A percentile compares a stretch with the other conserved stretches of the same genome.
Evolutionary conservation across 2,329 filamentous ascomycete genomes (phyloP).

Genomic region (Aspergillus pseudoviridinutans): DNA sequence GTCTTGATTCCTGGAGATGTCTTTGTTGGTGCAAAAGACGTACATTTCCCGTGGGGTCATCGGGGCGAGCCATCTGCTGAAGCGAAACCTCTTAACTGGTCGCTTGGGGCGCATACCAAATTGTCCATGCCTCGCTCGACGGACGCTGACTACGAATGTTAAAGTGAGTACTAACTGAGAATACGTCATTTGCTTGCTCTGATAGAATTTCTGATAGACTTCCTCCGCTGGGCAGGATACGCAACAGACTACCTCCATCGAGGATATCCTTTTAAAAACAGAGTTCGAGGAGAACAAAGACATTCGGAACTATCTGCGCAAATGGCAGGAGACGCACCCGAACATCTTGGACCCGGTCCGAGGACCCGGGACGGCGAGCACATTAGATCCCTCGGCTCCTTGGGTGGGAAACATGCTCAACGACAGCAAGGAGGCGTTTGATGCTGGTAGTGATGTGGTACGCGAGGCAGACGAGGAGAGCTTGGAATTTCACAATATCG

Average conservation of each 20-base stretch:
- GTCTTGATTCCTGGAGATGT: background rate
- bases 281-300: slow-evolving; percentile 36
- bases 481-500: slow-evolving; percentile 22
- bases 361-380: slow-evolving; percentile 16
- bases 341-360: slow-evolving; percentile 29
- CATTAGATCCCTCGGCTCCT: slow-evolving; percentile 6
- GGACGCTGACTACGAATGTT: background rate
- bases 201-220: background rate
- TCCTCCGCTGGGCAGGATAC: slow-evolving; percentile 2
- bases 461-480: slow-evolving; percentile 21
- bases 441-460: slow-evolving; percentile 23
- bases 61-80: background rate
- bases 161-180: background rate
- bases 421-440: slow-evolving; percentile 24
- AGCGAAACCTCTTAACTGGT: background rate
- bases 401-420: slow-evolving; percentile 34
- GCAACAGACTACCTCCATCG: slow-evolving; percentile 12
- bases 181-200: background rate
- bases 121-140: background rate
- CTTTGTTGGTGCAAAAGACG: background rate
- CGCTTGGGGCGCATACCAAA: background rate
- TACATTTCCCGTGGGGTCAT: background rate
- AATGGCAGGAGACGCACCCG: slow-evolving; percentile 35
- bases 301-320: slow-evolving; percentile 39
- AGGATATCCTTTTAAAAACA: slow-evolving; percentile 26